A percentile compares a stretch with the other conserved stretches of the same genome.
Conservation (phyloP, 192 early-diverging fungal genomes). For the Coemansia sp. region DNA sequence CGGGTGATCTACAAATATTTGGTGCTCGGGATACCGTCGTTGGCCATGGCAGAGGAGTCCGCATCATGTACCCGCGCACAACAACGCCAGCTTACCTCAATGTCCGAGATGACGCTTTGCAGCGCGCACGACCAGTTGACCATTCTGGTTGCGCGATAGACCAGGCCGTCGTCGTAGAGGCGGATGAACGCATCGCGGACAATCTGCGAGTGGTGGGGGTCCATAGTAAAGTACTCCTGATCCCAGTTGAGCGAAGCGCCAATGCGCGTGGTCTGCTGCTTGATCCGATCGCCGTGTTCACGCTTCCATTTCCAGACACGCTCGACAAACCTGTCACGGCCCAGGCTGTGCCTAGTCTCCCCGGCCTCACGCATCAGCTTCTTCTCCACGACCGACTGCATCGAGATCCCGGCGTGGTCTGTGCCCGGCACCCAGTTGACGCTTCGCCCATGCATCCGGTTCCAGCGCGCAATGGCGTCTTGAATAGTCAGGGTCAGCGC, state of each 20-base stretch:
- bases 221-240: slow-evolving; percentile 85
- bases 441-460: slow-evolving; percentile 86
- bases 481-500: slow-evolving; percentile 88
- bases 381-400: slow-evolving; percentile 93
- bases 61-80: too few species aligned
- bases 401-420: slow-evolving; percentile 97
- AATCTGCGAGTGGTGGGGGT: slow-evolving; percentile 60
- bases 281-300: slow-evolving; percentile 70
- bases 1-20: too few species aligned
- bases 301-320: slow-evolving; percentile 87
- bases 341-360: slow-evolving; percentile 77
- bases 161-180: slow-evolving; percentile 78
- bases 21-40: too few species aligned
- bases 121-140: slow-evolving; percentile 96
- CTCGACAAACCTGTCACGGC: slow-evolving; percentile 74
- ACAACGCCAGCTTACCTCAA: slow-evolving; percentile 57
- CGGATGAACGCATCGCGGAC: slow-evolving; percentile 89
- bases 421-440: slow-evolving; percentile 92
- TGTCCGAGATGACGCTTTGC: slow-evolving; percentile 92
- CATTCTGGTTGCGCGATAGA: slow-evolving; percentile 87
- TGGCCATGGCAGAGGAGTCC: too few species aligned
- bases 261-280: slow-evolving; percentile 71
- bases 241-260: slow-evolving; percentile 90
- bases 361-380: slow-evolving; percentile 51
- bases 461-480: slow-evolving; percentile 67